Evolutionary conservation across 2,329 filamentous ascomycete species (phyloP).

Genomic region (Emericellopsis cladophorae): DNA sequence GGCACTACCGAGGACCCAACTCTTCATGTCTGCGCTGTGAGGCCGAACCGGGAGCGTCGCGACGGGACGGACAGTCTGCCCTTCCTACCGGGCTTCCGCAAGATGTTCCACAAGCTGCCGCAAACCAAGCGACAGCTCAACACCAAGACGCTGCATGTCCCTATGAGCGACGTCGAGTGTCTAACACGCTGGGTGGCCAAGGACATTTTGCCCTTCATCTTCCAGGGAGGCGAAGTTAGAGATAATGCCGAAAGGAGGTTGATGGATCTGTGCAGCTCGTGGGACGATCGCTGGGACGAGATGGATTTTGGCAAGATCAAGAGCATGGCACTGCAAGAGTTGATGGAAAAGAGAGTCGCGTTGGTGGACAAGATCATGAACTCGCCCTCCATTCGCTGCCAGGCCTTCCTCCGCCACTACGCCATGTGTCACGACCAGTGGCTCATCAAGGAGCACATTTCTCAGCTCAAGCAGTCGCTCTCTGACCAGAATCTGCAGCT

Average conservation of each 20-base stretch:
- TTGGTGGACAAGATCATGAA: slow-evolving; percentile 50
- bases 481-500: slow-evolving; percentile 95
- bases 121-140: slow-evolving; percentile 54
- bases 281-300: slow-evolving; percentile 75
- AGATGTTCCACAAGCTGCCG: slow-evolving; percentile 54
- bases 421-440: slow-evolving; percentile 95
- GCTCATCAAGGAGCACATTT: slow-evolving; percentile 90
- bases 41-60: slow-evolving; percentile 51
- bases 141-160: slow-evolving; percentile 55
- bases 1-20: slow-evolving; percentile 44
- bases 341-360: slow-evolving; percentile 58
- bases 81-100: slow-evolving; percentile 60
- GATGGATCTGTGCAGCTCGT: slow-evolving; percentile 55
- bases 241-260: slow-evolving; percentile 54
- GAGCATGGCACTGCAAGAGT: slow-evolving; percentile 68
- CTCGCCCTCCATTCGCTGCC: slow-evolving; percentile 56
- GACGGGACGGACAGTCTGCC: slow-evolving; percentile 79
- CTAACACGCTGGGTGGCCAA: slow-evolving; percentile 58
- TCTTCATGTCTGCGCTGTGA: slow-evolving; percentile 70
- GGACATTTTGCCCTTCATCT: slow-evolving; percentile 47
- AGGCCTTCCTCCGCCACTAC: slow-evolving; percentile 80
- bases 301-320: slow-evolving; percentile 71
- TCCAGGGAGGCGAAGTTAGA: slow-evolving; percentile 35
- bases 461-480: slow-evolving; percentile 73
- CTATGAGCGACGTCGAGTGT: slow-evolving; percentile 70